Percentiles rank a stretch among this genome's conserved stretches.
Conservation (phyloP, 75 land plant genomes). For the Sequoia sempervirens region DNA sequence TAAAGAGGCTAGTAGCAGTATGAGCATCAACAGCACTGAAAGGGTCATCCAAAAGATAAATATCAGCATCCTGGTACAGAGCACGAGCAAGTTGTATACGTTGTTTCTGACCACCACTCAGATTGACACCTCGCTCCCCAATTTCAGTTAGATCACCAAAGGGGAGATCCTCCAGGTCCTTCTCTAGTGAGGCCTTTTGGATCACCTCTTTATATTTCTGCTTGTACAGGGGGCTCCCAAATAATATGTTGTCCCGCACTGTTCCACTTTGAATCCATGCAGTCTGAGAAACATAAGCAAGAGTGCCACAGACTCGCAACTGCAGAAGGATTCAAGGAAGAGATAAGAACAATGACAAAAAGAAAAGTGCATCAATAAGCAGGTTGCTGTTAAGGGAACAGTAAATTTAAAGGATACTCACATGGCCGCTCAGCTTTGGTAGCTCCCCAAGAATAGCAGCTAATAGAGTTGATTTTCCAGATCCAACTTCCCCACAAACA, state of each 20-base stretch:
- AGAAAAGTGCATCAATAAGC: background rate
- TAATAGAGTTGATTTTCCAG: conserved; percentile 81
- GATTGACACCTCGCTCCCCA: conserved; percentile 39
- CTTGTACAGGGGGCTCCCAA: conserved; percentile 21
- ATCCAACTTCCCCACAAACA: conserved; percentile 91
- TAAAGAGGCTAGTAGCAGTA: conserved; percentile 24
- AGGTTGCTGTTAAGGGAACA: background rate
- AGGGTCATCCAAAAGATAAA: conserved; percentile 39
- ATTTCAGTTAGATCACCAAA: conserved; percentile 37
- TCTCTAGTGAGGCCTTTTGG: conserved; percentile 17
- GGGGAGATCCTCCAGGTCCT: conserved; percentile 25
- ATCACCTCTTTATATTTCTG: conserved; percentile 17
- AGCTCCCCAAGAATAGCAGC: conserved; percentile 90
- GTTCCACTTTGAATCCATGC: conserved; percentile 37
- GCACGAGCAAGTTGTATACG: conserved; percentile 40
- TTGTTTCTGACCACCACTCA: conserved; percentile 45
- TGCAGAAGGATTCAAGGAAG: conserved; percentile 20
- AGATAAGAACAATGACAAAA: background rate
- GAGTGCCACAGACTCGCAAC: conserved; percentile 22
- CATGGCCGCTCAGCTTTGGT: conserved; percentile 53
- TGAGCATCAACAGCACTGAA: conserved; percentile 53
- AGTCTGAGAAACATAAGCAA: conserved; percentile 35
- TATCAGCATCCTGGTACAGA: conserved; percentile 33
- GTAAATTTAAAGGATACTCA: conserved; percentile 27
- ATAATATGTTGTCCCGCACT: conserved; percentile 24